Conservation (phyloP, 176 grass and related monocot species). For the Carex kokanica region DNA sequence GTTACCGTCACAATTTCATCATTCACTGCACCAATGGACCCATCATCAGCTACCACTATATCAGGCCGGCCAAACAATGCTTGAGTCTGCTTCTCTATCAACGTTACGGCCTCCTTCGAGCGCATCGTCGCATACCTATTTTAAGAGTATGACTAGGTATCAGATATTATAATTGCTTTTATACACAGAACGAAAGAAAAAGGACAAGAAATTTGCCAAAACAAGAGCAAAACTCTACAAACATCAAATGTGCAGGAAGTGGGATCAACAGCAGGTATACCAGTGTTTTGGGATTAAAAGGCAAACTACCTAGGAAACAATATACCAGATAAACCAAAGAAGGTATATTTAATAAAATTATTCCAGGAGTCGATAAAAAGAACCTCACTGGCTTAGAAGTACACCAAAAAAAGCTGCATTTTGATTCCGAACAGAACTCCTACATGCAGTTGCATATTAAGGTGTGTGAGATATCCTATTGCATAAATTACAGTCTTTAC, state of each 20-base stretch:
- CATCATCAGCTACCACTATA: conserved; percentile 71
- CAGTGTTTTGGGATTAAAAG: background rate
- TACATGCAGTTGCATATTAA: background rate
- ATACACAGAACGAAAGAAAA: background rate
- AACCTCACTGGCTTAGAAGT: background rate
- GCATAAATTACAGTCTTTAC: background rate
- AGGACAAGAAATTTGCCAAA: background rate
- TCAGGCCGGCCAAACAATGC: conserved; percentile 88
- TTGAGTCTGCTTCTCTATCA: conserved; percentile 97
- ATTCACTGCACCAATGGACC: conserved; percentile 57
- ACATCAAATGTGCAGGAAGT: background rate
- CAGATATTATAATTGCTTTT: background rate
- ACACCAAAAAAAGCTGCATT: background rate
- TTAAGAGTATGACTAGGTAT: background rate
- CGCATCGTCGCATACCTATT: conserved; percentile 73
- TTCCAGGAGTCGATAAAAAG: background rate
- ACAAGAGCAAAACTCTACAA: background rate
- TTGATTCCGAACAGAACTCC: background rate
- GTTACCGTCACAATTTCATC: conserved; percentile 73
- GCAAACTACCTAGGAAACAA: background rate
- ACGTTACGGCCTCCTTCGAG: conserved; percentile 69
- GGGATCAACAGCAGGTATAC: background rate
- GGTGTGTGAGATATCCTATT: background rate
- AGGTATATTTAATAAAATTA: background rate
- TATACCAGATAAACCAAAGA: background rate